Conservation (phyloP, 305 asterid species). For the Solanum hybrid region DNA sequence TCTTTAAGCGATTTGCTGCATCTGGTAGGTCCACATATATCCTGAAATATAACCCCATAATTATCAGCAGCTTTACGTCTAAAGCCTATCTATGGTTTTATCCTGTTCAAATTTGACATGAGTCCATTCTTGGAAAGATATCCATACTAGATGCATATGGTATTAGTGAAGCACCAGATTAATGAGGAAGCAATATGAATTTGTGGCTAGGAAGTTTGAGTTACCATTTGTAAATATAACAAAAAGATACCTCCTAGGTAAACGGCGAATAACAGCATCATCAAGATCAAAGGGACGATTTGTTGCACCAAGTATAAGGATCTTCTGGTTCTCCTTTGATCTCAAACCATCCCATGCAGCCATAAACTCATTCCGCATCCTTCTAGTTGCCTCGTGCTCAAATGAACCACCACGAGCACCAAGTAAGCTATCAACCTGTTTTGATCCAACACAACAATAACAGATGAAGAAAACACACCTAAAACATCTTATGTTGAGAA, state of each 20-base stretch:
- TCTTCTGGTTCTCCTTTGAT: slow-evolving; percentile 87
- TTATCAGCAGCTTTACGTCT: neutral
- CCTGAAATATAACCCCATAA: slow-evolving; percentile 36
- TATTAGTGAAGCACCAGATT: neutral
- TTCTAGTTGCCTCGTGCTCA: slow-evolving; percentile 98
- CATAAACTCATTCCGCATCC: slow-evolving; percentile 98
- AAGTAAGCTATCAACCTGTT: slow-evolving; percentile 94
- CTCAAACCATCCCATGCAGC: slow-evolving; percentile 99
- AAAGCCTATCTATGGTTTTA: neutral
- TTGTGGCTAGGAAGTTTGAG: neutral
- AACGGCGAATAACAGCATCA: slow-evolving; percentile 97
- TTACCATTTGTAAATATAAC: neutral
- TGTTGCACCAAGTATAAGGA: slow-evolving; percentile 97
- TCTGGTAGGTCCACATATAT: slow-evolving; percentile 92
- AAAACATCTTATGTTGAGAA: neutral
- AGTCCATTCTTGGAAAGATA: neutral
- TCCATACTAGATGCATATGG: neutral
- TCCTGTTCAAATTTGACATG: neutral
- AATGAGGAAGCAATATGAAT: neutral
- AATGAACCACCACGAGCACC: slow-evolving; percentile 98
- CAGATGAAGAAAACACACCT: neutral
- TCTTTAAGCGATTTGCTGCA: slow-evolving; percentile 77
- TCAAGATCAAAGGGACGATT: slow-evolving; percentile 98
- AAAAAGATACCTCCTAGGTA: slow-evolving; percentile 73
- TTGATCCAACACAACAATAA: slow-evolving; percentile 14